Evolutionary conservation across 768 basidiomycete species (phyloP), one percentile per base, ranked within the genome.

Genomic region (Lanmaoa rubissima): DNA sequence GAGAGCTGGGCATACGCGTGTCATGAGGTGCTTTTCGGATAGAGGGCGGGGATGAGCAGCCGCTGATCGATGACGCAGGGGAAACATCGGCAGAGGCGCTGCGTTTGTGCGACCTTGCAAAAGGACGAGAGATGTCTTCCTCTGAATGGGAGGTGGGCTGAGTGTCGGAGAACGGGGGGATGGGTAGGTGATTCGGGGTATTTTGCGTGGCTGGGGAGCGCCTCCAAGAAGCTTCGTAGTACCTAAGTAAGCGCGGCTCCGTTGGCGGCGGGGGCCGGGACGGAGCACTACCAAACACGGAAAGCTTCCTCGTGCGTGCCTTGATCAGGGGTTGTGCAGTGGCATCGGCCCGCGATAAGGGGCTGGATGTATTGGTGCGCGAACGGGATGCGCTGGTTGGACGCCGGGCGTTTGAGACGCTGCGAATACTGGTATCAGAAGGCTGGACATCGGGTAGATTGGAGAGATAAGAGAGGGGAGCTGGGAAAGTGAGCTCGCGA

Each of bases 401-500:
- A 26, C 51, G 58, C 4, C 42, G 58, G 9, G 10, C 32, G 5
- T 55, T 54, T 3, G 59, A 54, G 6, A 50, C 42, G 19, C 39
- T 56, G 39, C 61, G 53, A 2, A 41, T 49, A 40, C 42, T 48
- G 38, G 55, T 19, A 47, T 60, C 60, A 8, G 62, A 53, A 14
- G 57, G 11, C 8, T 48, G 55, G 21, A 34, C 42, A 19, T 68
- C 60, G n/a, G 57, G 41, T 12, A 58, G 28, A 24, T 73, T 64
- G 6, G 69, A 60, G 3, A 48, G 56, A 58, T 80, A 83, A 14
- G 85, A 85, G 5, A 92, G 76, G 0, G 90, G 90, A 7, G 87
- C 82, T 24, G 90, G 90, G 69, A 92, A 91, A 10, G 79, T 82
- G 54, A 92, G 79, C 60, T 89, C 83, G 45, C 84, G 76, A 39